These are phyloP conservation scores for Suhomyces chickasaworum DNA, from an alignment of 1,139 yeast species.

Conservation along the genomic window DNA sequence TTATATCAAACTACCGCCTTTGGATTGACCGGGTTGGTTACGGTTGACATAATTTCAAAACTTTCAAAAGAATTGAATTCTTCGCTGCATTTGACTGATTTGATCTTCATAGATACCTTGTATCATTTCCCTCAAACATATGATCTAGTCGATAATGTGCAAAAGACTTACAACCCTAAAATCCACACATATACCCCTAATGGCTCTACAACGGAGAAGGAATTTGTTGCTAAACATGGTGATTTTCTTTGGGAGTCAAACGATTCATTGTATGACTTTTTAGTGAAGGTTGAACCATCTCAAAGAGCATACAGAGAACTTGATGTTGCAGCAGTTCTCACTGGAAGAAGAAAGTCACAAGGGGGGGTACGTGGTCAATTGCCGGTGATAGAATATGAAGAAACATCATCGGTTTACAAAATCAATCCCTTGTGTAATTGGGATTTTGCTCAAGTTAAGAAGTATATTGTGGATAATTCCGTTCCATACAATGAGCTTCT, in stretches of 20 bases:
- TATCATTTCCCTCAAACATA: constrained; percentile 93
- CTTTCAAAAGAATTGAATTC: constrained; percentile 27
- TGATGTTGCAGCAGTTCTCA: constrained; percentile 76
- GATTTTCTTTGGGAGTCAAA: constrained; percentile 80
- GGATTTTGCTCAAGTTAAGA: constrained; percentile 72
- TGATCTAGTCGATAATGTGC: constrained; percentile 65
- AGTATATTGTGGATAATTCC: constrained; percentile 63
- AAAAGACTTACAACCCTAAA: constrained; percentile 52
- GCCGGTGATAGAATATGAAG: constrained; percentile 76
- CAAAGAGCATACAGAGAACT: constrained; percentile 79
- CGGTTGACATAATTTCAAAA: constrained; percentile 79
- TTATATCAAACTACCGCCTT: constrained; percentile 92
- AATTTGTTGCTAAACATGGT: constrained; percentile 70
- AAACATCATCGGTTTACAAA: constrained; percentile 67
- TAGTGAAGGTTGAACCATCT: constrained; percentile 92
- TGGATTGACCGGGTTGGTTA: constrained; percentile 89
- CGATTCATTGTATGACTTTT: constrained; percentile 78
- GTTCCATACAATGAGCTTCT: constrained; percentile 87
- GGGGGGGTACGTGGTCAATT: constrained; percentile 82
- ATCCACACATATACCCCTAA: constrained; percentile 69
- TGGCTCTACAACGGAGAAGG: constrained; percentile 57
- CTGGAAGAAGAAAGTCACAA: constrained; percentile 90
- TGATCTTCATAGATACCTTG: constrained; percentile 86
- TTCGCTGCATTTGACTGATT: constrained; percentile 55
- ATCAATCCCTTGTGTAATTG: constrained; percentile 89